Conservation (phyloP, 306 rosid genomes). For the Quercus bicolor region DNA sequence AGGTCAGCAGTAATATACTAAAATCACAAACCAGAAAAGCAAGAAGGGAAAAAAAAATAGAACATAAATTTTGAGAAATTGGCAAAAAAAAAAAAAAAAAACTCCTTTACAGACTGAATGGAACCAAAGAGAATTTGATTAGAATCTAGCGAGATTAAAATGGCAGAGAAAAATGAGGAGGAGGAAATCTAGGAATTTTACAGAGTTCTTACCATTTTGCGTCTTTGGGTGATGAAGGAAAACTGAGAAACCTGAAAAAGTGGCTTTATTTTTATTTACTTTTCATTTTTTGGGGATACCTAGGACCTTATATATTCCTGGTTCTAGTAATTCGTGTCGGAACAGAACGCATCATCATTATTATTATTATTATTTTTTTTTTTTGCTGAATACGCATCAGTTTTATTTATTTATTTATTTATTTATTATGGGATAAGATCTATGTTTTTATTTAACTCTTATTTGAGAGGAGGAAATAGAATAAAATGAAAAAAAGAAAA, state of each 20-base stretch:
- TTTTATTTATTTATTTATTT: not conserved
- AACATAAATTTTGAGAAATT: not conserved
- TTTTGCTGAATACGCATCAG: not conserved
- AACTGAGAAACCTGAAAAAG: not conserved
- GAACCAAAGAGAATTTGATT: not conserved
- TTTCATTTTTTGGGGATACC: not conserved
- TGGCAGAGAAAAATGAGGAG: not conserved
- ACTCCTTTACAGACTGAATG: not conserved
- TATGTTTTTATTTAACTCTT: too few species aligned
- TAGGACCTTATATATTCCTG: not conserved
- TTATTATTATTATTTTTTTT: too few species aligned
- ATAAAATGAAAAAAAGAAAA: too few species aligned
- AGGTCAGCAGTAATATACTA: too few species aligned
- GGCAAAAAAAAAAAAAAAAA: not conserved
- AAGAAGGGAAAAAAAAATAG: too few species aligned
- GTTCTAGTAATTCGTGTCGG: not conserved
- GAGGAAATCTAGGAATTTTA: not conserved
- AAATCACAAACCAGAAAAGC: too few species aligned
- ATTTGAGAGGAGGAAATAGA: fast-evolving
- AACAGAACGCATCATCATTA: not conserved
- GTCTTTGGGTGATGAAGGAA: not conserved
- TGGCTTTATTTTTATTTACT: not conserved
- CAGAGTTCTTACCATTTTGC: not conserved
- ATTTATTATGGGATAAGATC: too few species aligned
- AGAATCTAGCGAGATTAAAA: not conserved